phyloP scores from a whole-genome alignment of 1,139 yeast species.

The Kodamaea derodonti region DNA sequence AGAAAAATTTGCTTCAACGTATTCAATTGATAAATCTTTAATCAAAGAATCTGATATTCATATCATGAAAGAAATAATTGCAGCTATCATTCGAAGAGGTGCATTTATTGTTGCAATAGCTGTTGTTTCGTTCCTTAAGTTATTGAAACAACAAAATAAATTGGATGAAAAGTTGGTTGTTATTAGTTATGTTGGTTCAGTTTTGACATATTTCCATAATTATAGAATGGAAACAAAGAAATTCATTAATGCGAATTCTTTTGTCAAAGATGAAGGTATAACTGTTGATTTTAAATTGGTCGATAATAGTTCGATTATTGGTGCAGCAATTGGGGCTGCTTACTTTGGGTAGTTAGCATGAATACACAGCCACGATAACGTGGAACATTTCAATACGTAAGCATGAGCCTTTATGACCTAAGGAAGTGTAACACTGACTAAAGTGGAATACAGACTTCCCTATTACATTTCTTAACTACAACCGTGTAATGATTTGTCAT shows the following conservation, averaged over 20 bases:
- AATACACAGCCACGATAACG: too few relatives aligned
- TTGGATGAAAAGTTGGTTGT: constrained; percentile 18
- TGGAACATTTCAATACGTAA: too few relatives aligned
- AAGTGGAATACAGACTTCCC: too few relatives aligned
- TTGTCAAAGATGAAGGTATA: constrained; percentile 24
- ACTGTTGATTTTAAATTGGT: constrained; percentile 36
- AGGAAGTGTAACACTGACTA: too few relatives aligned
- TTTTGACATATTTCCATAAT: constrained; percentile 33
- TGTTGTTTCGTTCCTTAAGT: constrained; percentile 33
- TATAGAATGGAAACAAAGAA: constrained; percentile 30
- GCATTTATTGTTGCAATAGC: constrained; percentile 40
- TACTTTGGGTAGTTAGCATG: constrained; percentile 15
- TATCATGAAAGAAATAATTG: constrained; percentile 25
- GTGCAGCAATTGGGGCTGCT: constrained; percentile 50
- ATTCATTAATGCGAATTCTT: constrained; percentile 28
- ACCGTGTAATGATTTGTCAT: too few relatives aligned
- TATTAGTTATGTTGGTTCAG: constrained; percentile 46
- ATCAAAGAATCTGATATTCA: constrained; percentile 24
- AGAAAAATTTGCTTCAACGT: constrained; percentile 18
- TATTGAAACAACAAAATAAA: constrained; percentile 29
- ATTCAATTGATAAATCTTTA: constrained; percentile 18
- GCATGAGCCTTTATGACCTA: too few relatives aligned
- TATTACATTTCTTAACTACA: too few relatives aligned
- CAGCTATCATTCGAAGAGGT: constrained; percentile 33
- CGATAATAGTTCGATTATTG: constrained; percentile 43